Evolutionary conservation across 306 rosid species (phyloP).

Genomic region (Myrica gale): DNA sequence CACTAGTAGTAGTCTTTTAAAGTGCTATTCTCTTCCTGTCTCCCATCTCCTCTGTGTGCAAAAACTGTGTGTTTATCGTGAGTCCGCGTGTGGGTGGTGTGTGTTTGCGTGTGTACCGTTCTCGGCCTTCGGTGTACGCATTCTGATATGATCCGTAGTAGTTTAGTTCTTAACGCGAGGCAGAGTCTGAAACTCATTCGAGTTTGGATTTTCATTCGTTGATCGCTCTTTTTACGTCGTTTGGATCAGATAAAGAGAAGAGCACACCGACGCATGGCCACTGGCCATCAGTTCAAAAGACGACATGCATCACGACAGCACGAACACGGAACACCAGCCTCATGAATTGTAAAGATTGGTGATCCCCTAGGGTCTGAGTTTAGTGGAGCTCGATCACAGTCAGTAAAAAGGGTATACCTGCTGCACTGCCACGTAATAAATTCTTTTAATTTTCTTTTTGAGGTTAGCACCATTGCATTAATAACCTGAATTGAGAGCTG

Average conservation of each 20-base stretch:
- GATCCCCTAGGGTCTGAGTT: conserved; percentile 6
- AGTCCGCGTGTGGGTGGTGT: conserved; percentile 42
- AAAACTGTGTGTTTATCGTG: conserved; percentile 19
- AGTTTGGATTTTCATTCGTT: neutral
- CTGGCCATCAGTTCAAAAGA: neutral
- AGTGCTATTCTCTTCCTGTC: conserved; percentile 11
- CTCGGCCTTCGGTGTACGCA: conserved; percentile 8
- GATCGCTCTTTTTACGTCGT: neutral
- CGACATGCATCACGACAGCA: neutral
- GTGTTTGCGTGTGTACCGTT: conserved; percentile 27
- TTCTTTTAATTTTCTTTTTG: too few relatives aligned
- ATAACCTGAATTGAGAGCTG: too few relatives aligned
- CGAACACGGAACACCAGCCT: neutral
- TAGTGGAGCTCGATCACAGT: neutral
- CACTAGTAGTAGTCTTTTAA: neutral
- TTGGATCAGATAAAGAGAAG: neutral
- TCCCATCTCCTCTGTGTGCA: conserved; percentile 10
- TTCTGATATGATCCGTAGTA: neutral
- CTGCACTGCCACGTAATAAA: too few relatives aligned
- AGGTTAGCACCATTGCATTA: too few relatives aligned
- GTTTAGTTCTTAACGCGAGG: neutral
- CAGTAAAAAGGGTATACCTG: too few relatives aligned
- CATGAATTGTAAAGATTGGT: conserved; percentile 2
- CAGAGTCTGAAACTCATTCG: neutral
- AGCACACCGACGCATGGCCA: neutral